Base-by-base conservation (phyloP, 2,329 filamentous ascomycete species). In the Beauveria bassiana region DNA sequence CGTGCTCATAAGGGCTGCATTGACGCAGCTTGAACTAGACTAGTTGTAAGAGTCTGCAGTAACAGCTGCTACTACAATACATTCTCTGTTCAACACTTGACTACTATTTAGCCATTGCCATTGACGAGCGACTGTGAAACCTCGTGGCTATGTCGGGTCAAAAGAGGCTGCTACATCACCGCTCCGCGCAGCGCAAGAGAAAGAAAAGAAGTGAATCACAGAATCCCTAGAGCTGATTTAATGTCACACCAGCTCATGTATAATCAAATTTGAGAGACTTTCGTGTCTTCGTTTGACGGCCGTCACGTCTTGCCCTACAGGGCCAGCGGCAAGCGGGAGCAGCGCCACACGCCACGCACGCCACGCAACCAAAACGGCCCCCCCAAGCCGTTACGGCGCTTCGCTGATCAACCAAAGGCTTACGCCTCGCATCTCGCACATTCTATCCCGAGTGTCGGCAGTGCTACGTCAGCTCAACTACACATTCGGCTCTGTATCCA, bases 391-490 rank as follows among this genome's bases (percentile, higher is more conserved):
- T n/a, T 53, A 38, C 7, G n/a, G 56, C 56, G 57, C 57, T 52
- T 46, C 57, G 40, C 38, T 31, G 28, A 31, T 45, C 49, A 53
- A 26, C 40, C 26, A 9, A 38, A 46, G 38, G 57, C 57, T 53
- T 60, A 60, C 57, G 57, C 40, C 57, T 60, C 49, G n/a, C 47
- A 53, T 60, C 57, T 60, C 24, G 24, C 49, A 46, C 40, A 10
- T 46, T 53, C 34, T 53, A 7, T 20, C 24, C 38, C 20, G 22
- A 24, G 26, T 28, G 45, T 43, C 38, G 31, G 26, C 40, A 59
- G 26, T 40, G 57, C 57, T 60, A 42, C 57, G 49, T 60, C 49
- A 53, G 57, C 57, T 46, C n/a, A 46, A 18, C n/a, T 46, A 6
- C 57, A 46, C 38, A 18, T 18, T 22, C 42, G 22, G 10, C 9